Conservation (phyloP, 2,329 filamentous ascomycete genomes). For the Pyrenophora tritici-repentis region DNA sequence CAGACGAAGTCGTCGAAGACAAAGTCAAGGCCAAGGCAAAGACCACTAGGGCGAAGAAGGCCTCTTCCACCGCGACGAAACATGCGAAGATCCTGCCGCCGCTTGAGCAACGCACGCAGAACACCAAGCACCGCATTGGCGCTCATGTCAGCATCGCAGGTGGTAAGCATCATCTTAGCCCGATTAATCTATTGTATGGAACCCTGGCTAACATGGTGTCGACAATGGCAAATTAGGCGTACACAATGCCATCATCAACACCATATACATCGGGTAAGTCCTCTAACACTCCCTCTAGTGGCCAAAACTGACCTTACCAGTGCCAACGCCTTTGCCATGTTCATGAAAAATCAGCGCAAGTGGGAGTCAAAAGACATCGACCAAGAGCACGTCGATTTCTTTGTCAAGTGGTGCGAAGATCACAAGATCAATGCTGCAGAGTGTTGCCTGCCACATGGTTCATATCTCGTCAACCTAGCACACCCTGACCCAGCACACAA, state of each 20-base stretch:
- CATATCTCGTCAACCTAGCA: slow-evolving; percentile 94
- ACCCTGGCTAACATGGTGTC: slow-evolving; percentile 23
- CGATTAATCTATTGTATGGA: neutral
- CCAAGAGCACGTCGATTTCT: slow-evolving; percentile 68
- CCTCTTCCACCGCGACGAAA: slow-evolving; percentile 53
- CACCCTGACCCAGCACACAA: slow-evolving; percentile 80
- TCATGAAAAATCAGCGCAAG: slow-evolving; percentile 95
- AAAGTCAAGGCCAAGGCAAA: neutral
- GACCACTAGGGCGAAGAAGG: slow-evolving; percentile 19
- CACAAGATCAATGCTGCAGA: slow-evolving; percentile 73
- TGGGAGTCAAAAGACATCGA: slow-evolving; percentile 84
- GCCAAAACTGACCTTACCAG: slow-evolving; percentile 50
- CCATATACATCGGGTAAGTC: slow-evolving; percentile 70
- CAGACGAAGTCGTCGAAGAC: slow-evolving; percentile 11
- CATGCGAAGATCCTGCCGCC: slow-evolving; percentile 59
- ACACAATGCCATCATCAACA: slow-evolving; percentile 82
- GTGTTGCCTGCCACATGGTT: slow-evolving; percentile 89
- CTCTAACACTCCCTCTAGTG: neutral
- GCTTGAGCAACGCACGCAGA: slow-evolving; percentile 70
- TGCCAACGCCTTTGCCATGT: slow-evolving; percentile 90
- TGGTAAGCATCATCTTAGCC: slow-evolving; percentile 58
- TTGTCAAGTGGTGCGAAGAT: slow-evolving; percentile 69
- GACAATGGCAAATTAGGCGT: slow-evolving; percentile 63
- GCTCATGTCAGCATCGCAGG: slow-evolving; percentile 91
- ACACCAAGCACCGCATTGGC: slow-evolving; percentile 82